Conservation (phyloP, 495 filamentous ascomycete genomes). For the Aspergillus hancockii region DNA sequence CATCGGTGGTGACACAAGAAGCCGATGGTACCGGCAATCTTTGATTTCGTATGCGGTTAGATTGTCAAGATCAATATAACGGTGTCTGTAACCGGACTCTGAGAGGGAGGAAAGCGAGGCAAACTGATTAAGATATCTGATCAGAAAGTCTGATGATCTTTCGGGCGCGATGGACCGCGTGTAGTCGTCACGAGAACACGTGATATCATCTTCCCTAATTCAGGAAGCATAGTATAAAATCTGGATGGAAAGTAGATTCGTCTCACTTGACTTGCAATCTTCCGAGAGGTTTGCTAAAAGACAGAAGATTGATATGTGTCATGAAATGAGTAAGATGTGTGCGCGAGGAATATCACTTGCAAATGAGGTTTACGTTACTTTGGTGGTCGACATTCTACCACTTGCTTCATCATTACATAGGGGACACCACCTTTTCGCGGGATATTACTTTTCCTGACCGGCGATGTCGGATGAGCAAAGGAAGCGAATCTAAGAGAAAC, state of each 20-base stretch:
- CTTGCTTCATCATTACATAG: no score
- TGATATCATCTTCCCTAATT: constrained; percentile 16
- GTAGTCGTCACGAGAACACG: constrained; percentile 24
- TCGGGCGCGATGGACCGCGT: constrained; percentile 24
- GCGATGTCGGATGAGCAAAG: no score
- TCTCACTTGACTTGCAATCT: no score
- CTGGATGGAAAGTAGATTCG: not conserved
- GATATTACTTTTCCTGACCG: no score
- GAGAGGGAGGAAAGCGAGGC: not conserved
- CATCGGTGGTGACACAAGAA: constrained; percentile 28
- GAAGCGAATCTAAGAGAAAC: no score
- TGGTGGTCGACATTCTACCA: no score
- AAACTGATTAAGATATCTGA: constrained; percentile 1
- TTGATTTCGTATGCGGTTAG: not conserved
- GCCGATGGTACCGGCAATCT: not conserved
- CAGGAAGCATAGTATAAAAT: constrained; percentile 1
- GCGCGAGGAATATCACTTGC: no score
- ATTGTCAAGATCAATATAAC: not conserved
- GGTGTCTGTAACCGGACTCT: not conserved
- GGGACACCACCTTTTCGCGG: no score
- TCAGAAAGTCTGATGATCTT: constrained; percentile 1
- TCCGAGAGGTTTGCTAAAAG: no score
- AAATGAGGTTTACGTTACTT: no score
- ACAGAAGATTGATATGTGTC: no score
- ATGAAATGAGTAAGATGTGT: no score